Conservation (phyloP, 2,329 filamentous ascomycete genomes). For the Epichloe sibirici region DNA sequence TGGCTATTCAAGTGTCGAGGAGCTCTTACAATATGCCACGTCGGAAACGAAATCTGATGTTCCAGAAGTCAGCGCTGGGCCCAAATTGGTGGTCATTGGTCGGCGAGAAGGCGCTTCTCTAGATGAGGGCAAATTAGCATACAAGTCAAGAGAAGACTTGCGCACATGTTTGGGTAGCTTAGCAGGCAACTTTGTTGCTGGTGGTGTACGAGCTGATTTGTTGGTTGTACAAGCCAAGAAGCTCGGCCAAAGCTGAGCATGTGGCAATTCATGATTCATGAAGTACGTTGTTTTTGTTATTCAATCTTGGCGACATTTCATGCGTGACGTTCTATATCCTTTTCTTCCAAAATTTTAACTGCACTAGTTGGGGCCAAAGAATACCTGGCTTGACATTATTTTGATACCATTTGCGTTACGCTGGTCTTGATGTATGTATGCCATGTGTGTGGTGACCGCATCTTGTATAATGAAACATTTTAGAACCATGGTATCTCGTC, state of each 20-base stretch:
- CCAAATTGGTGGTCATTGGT: constrained; percentile 14
- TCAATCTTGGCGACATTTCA: background rate
- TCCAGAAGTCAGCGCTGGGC: constrained; percentile 3
- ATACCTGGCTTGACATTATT: too few species aligned
- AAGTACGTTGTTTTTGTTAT: background rate
- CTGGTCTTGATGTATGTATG: too few species aligned
- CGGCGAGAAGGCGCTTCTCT: constrained; percentile 9
- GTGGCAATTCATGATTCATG: background rate
- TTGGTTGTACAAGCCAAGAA: constrained; percentile 20
- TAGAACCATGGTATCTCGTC: too few species aligned
- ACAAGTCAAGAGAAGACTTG: constrained; percentile 10
- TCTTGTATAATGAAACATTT: too few species aligned
- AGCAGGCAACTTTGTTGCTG: constrained; percentile 12
- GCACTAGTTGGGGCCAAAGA: too few species aligned
- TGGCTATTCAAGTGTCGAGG: constrained; percentile 10
- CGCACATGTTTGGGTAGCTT: constrained; percentile 13
- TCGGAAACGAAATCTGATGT: constrained; percentile 5
- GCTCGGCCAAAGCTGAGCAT: background rate
- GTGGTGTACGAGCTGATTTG: constrained; percentile 13
- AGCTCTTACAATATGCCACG: constrained; percentile 12
- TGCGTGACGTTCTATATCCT: too few species aligned
- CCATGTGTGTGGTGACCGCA: too few species aligned
- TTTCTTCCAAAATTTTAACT: too few species aligned
- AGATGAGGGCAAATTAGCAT: constrained; percentile 12
- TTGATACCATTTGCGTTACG: too few species aligned